Evolutionary conservation across 176 grass and related monocot genomes (phyloP).

Genomic region (Oryza officinalis): DNA sequence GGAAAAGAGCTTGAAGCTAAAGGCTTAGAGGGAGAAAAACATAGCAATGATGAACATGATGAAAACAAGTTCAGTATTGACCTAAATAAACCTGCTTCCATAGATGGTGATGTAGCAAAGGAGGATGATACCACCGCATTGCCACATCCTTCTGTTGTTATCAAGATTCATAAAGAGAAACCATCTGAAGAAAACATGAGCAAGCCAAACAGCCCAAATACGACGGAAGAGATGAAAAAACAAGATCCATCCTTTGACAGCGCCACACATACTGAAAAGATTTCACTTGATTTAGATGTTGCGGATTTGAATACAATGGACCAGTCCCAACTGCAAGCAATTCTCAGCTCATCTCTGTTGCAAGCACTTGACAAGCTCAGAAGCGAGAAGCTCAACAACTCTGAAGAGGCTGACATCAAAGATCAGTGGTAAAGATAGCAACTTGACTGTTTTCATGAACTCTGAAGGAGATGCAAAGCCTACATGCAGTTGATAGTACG

Average conservation of each 20-base stretch:
- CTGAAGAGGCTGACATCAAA: constrained; percentile 25
- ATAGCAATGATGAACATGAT: constrained; percentile 6
- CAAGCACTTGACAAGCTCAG: constrained; percentile 27
- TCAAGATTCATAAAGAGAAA: constrained; percentile 25
- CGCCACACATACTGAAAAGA: neutral
- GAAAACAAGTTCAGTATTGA: constrained; percentile 43
- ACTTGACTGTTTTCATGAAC: neutral
- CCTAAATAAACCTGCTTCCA: constrained; percentile 34
- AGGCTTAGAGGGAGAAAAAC: neutral
- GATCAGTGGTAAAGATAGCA: neutral
- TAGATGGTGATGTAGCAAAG: neutral
- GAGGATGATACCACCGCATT: neutral
- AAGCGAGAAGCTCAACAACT: neutral
- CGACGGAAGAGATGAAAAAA: neutral
- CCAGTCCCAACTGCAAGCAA: constrained; percentile 10
- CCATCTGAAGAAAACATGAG: neutral
- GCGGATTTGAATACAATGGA: constrained; percentile 30
- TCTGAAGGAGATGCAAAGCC: neutral
- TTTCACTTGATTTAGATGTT: constrained; percentile 33
- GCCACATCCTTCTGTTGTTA: neutral
- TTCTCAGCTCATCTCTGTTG: constrained; percentile 23
- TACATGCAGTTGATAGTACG: neutral
- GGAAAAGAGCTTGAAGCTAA: constrained; percentile 16
- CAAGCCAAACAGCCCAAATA: neutral
- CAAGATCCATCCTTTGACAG: constrained; percentile 7